Conservation (phyloP, 2,329 filamentous ascomycete species). For the Thermothelomyces thermophilus region DNA sequence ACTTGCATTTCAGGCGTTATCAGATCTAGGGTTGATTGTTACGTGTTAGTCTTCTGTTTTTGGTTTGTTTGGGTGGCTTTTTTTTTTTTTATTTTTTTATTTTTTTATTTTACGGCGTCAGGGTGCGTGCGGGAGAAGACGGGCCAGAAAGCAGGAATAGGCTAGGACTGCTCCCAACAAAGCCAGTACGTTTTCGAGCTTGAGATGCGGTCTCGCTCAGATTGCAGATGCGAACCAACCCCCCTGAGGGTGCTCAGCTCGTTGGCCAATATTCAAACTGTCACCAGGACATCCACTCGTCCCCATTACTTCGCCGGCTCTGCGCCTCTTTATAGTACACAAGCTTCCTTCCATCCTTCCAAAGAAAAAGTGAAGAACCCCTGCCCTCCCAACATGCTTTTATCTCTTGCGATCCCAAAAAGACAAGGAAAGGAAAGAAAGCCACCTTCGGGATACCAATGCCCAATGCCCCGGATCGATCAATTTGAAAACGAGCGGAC, state of each 20-base stretch:
- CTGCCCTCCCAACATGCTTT: conserved; percentile 1
- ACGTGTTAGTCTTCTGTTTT: too few species aligned
- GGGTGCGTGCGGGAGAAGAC: not conserved
- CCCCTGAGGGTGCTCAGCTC: not conserved
- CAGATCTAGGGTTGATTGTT: too few species aligned
- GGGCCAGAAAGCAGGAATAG: conserved; percentile 4
- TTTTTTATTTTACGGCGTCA: conserved; percentile 7
- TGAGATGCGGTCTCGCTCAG: not conserved
- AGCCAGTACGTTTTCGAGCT: not conserved
- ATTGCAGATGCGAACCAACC: not conserved
- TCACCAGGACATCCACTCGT: conserved; percentile 9
- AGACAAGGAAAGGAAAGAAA: not conserved
- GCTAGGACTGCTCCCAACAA: not conserved
- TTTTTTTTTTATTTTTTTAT: too few species aligned
- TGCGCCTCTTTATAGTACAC: conserved; percentile 11
- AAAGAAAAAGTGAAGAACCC: not conserved
- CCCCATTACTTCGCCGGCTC: conserved; percentile 2
- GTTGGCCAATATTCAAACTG: not conserved
- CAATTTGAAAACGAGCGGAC: not conserved
- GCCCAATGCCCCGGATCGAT: too few species aligned
- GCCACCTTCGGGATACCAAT: not conserved
- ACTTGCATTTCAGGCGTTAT: conserved; percentile 6
- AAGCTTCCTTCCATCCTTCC: not conserved
- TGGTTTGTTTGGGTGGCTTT: not conserved
- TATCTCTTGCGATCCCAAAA: not conserved